Evolutionary conservation across 768 basidiomycete species (phyloP).

Genomic region (Termitomyces sp.): DNA sequence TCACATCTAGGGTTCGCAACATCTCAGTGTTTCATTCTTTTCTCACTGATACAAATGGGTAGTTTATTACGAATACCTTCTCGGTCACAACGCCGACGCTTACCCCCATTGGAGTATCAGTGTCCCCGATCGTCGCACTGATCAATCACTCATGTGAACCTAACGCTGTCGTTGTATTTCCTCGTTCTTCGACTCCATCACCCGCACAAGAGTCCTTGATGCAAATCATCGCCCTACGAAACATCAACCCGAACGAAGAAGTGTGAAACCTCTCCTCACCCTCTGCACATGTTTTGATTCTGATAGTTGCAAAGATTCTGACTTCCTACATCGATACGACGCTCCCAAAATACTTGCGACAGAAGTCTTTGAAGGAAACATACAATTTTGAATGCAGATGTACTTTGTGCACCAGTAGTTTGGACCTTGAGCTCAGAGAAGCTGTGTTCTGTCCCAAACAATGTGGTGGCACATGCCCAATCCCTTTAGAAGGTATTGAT

Average conservation of each 20-base stretch:
- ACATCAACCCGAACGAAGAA: conserved; percentile 68
- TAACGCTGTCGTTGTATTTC: conserved; percentile 91
- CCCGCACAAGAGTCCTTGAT: conserved; percentile 53
- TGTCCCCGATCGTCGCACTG: conserved; percentile 77
- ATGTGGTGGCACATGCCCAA: conserved; percentile 62
- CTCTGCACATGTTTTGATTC: neutral
- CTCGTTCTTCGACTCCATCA: conserved; percentile 40
- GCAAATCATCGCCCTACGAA: conserved; percentile 69
- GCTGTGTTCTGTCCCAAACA: conserved; percentile 64
- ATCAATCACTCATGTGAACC: conserved; percentile 89
- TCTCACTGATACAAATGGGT: neutral
- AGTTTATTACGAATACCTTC: conserved; percentile 94
- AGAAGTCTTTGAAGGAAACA: conserved; percentile 56
- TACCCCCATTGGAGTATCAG: conserved; percentile 78
- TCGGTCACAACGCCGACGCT: conserved; percentile 78
- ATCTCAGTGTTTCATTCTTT: conserved; percentile 3
- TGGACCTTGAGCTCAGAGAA: conserved; percentile 59
- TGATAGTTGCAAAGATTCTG: conserved; percentile 50
- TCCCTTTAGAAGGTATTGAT: conserved; percentile 56
- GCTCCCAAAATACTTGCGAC: conserved; percentile 54
- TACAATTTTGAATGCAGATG: conserved; percentile 83
- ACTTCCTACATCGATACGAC: conserved; percentile 88
- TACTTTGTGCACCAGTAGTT: conserved; percentile 40
- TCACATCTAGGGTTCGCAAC: conserved; percentile 63
- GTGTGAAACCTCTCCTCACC: conserved; percentile 30